These are phyloP conservation scores for Aureobasidium namibiae DNA, from an alignment of 2,329 filamentous ascomycete genomes.

Conservation along the genomic window DNA sequence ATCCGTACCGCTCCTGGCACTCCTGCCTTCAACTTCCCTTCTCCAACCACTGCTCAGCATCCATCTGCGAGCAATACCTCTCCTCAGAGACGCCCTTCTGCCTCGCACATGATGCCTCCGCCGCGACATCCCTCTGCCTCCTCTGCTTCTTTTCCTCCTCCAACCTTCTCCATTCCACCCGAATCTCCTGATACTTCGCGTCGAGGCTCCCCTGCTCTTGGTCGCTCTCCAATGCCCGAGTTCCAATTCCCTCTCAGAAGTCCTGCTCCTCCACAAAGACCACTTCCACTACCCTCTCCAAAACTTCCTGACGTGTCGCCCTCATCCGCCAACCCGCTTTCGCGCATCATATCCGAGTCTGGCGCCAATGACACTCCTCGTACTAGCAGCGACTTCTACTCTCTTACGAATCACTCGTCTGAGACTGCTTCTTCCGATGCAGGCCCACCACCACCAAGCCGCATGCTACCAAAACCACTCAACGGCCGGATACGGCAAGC, in stretches of 20 bases:
- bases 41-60: background rate
- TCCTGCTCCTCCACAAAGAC: background rate
- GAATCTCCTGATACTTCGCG: background rate
- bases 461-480: conserved; percentile 44
- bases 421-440: conserved; percentile 83
- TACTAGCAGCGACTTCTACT: conserved; percentile 92
- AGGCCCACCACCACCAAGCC: conserved; percentile 35
- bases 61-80: background rate
- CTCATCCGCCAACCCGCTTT: conserved; percentile 41
- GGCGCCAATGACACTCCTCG: conserved; percentile 72
- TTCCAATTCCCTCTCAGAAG: conserved; percentile 24
- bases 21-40: conserved; percentile 12
- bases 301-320: background rate
- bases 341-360: conserved; percentile 66
- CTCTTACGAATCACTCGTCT: conserved; percentile 86
- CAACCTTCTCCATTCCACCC: background rate
- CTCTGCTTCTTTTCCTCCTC: background rate
- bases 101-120: conserved; percentile 1
- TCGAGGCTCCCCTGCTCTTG: background rate
- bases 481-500: conserved; percentile 22
- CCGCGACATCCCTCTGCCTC: background rate
- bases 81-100: background rate
- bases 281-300: background rate
- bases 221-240: conserved; percentile 8
- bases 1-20: conserved; percentile 14